phyloP scores from a whole-genome alignment of 345 rosid genomes.

The Eucalyptus coolabah region DNA sequence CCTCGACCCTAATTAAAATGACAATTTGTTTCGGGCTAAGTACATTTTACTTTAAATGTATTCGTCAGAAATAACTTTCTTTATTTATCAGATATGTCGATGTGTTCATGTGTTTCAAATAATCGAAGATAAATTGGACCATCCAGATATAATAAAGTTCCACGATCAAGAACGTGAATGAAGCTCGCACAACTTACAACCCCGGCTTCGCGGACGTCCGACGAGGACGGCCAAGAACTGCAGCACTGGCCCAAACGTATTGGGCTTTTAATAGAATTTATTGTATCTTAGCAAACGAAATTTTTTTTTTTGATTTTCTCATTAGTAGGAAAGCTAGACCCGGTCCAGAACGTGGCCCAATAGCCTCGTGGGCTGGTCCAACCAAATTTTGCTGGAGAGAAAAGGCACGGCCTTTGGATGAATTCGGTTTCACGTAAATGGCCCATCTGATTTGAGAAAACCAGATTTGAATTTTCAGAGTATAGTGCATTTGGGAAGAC shows the following conservation, averaged over 20 bases:
- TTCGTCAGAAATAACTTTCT: background rate
- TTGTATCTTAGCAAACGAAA: background rate
- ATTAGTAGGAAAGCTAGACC: background rate
- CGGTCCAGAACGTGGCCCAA: background rate
- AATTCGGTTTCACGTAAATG: too few species aligned
- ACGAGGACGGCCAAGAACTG: background rate
- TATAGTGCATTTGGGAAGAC: too few species aligned
- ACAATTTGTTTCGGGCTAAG: background rate
- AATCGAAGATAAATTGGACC: background rate
- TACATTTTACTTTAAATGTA: background rate
- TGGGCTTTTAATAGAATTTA: background rate
- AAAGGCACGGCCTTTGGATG: too few species aligned
- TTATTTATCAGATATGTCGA: too few species aligned
- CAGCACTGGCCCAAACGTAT: background rate
- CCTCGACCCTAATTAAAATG: rapidly evolving
- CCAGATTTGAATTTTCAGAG: background rate
- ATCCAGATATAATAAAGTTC: background rate
- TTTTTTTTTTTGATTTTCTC: too few species aligned
- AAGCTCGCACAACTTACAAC: background rate
- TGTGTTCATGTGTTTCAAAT: background rate
- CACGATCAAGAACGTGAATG: background rate
- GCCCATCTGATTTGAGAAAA: too few species aligned
- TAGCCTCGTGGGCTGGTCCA: background rate
- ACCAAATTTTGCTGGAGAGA: too few species aligned
- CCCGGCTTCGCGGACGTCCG: background rate